Conservation (phyloP, 108 stramenopile species). For the Conticribra weissflogii region DNA sequence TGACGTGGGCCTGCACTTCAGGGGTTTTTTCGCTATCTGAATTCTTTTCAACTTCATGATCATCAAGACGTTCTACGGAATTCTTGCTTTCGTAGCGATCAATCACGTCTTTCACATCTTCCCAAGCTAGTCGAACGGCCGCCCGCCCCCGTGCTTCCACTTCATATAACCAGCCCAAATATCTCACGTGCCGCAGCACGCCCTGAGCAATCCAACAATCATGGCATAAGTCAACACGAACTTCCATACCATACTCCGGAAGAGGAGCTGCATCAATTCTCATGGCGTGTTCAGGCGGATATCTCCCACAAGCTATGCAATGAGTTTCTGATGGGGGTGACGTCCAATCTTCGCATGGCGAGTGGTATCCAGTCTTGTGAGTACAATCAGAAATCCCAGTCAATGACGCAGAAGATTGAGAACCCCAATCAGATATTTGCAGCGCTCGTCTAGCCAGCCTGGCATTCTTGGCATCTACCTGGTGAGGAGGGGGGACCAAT, state of each 20-base stretch:
- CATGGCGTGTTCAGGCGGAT: constrained; percentile 51
- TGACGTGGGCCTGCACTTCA: background rate
- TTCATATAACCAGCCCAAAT: constrained; percentile 59
- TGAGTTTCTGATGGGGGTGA: constrained; percentile 38
- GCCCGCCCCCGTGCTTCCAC: constrained; percentile 60
- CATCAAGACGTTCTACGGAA: background rate
- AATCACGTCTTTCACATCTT: constrained; percentile 27
- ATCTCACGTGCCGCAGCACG: constrained; percentile 64
- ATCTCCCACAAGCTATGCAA: constrained; percentile 39
- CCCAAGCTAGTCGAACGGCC: constrained; percentile 50
- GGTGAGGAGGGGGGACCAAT: constrained; percentile 40
- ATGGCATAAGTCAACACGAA: constrained; percentile 63
- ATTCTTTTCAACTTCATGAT: background rate
- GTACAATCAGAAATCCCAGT: background rate
- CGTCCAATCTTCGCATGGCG: constrained; percentile 41
- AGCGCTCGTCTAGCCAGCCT: constrained; percentile 6
- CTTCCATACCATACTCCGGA: constrained; percentile 78
- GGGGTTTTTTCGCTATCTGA: background rate
- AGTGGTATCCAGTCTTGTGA: constrained; percentile 42
- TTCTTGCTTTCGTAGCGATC: constrained; percentile 19
- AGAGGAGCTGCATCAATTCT: constrained; percentile 62
- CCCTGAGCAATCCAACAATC: constrained; percentile 74
- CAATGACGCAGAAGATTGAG: constrained; percentile 1
- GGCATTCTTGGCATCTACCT: constrained; percentile 26
- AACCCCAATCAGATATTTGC: constrained; percentile 19